These are phyloP conservation scores for Pichia sporocuriosa DNA, from an alignment of 805 yeast species.

Conservation along the genomic window DNA sequence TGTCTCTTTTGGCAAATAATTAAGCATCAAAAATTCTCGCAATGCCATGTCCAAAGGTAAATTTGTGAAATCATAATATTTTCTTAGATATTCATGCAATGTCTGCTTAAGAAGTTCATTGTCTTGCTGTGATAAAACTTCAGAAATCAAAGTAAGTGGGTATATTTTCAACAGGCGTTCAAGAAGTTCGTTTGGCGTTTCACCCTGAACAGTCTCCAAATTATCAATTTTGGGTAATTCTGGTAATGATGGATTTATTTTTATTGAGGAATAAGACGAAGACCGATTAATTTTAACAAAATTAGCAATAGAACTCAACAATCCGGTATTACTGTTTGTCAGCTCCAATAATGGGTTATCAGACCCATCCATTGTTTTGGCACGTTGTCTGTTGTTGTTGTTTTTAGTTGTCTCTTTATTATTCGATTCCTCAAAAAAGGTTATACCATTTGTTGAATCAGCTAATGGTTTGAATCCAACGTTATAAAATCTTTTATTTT, in stretches of 20 bases:
- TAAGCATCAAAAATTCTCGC: constrained; percentile 49
- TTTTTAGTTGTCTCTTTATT: constrained; percentile 5
- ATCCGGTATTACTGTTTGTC: constrained; percentile 17
- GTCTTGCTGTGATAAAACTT: constrained; percentile 28
- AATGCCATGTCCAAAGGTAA: constrained; percentile 64
- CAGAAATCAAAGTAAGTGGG: constrained; percentile 22
- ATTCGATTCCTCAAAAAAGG: too few species aligned
- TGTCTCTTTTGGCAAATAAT: constrained; percentile 61
- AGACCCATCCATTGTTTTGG: constrained; percentile 28
- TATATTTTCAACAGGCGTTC: constrained; percentile 24
- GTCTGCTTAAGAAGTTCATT: constrained; percentile 21
- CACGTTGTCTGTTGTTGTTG: constrained; percentile 21
- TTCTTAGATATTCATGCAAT: constrained; percentile 23
- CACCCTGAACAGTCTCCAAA: constrained; percentile 14
- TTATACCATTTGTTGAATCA: too few species aligned
- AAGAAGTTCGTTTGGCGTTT: constrained; percentile 29
- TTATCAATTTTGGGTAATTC: not conserved
- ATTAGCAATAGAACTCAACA: constrained; percentile 25
- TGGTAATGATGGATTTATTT: not conserved
- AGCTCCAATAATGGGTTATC: constrained; percentile 16
- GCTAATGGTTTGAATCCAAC: too few species aligned
- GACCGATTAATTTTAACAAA: constrained; percentile 23
- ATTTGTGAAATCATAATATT: constrained; percentile 41
- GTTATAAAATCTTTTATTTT: too few species aligned
- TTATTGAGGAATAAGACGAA: not conserved